Conservation (phyloP, 495 filamentous ascomycete species). For the Clohesyomyces aquaticus region DNA sequence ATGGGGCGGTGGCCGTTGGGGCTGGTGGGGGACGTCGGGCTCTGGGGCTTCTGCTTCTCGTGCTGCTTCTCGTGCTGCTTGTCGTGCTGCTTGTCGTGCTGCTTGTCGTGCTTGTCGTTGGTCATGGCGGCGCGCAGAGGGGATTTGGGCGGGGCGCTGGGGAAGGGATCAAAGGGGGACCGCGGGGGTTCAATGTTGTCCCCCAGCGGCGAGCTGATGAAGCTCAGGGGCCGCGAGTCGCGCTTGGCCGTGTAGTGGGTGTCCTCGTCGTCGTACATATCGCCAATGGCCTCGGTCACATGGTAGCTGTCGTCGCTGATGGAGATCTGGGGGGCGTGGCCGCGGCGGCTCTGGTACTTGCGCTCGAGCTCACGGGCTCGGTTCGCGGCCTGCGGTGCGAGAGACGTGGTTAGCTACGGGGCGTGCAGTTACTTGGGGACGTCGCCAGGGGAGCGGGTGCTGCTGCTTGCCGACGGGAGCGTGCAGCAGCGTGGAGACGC, state of each 20-base stretch:
- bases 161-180: conserved; percentile 32
- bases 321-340: conserved; percentile 68
- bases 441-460: conserved; percentile 8
- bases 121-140: conserved; percentile 27
- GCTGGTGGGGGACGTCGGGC: conserved; percentile 34
- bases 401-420: conserved; percentile 27
- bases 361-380: conserved; percentile 48
- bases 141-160: conserved; percentile 28
- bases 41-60: conserved; percentile 1
- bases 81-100: no score
- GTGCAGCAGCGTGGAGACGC: no score
- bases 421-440: neutral
- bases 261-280: conserved; percentile 83
- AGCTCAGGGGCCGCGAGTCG: conserved; percentile 66
- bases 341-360: conserved; percentile 53
- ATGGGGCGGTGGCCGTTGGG: conserved; percentile 21
- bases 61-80: no score
- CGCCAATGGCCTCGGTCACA: conserved; percentile 96
- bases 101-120: no score
- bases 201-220: conserved; percentile 59
- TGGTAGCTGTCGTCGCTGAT: conserved; percentile 87
- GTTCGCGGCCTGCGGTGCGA: conserved; percentile 41
- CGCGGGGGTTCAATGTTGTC: conserved; percentile 42
- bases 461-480: no score
- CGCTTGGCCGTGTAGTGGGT: conserved; percentile 56